These are phyloP conservation scores for Sporodiniella umbellata DNA, from an alignment of 371 early-diverging fungal species.

Conservation along the genomic window DNA sequence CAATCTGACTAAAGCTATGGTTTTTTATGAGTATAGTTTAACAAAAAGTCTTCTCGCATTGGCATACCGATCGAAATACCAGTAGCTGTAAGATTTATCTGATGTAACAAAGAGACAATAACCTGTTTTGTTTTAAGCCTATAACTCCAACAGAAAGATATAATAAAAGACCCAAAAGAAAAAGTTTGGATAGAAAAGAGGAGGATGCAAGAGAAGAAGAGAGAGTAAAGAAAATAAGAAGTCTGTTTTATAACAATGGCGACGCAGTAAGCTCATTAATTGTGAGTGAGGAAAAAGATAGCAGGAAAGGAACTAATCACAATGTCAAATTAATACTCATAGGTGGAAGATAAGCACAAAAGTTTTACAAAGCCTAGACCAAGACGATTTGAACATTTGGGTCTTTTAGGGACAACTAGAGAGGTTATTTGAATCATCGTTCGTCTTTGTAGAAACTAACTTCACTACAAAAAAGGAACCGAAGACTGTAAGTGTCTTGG, in stretches of 20 bases:
- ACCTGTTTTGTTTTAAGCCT: neutral
- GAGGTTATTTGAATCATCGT: too few species aligned
- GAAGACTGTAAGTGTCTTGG: neutral
- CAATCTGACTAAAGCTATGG: too few species aligned
- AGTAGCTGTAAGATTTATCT: neutral
- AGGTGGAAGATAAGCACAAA: neutral
- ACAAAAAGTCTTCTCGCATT: neutral
- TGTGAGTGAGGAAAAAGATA: too few species aligned
- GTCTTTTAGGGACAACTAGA: too few species aligned
- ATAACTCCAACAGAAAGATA: neutral
- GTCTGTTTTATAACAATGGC: neutral
- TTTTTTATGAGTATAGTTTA: neutral
- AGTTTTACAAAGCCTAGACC: too few species aligned
- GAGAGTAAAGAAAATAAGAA: too few species aligned
- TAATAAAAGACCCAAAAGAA: neutral
- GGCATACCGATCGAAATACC: conserved; percentile 1
- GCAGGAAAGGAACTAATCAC: neutral
- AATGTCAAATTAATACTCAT: neutral
- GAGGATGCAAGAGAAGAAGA: too few species aligned
- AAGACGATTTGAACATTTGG: too few species aligned
- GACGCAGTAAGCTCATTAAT: neutral
- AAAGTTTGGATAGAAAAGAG: neutral
- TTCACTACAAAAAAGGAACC: too few species aligned
- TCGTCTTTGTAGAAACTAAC: too few species aligned
- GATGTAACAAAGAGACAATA: neutral